Evolutionary conservation across 2,329 filamentous ascomycete genomes (phyloP).

Genomic region (Arthrobotrys entomopaga): DNA sequence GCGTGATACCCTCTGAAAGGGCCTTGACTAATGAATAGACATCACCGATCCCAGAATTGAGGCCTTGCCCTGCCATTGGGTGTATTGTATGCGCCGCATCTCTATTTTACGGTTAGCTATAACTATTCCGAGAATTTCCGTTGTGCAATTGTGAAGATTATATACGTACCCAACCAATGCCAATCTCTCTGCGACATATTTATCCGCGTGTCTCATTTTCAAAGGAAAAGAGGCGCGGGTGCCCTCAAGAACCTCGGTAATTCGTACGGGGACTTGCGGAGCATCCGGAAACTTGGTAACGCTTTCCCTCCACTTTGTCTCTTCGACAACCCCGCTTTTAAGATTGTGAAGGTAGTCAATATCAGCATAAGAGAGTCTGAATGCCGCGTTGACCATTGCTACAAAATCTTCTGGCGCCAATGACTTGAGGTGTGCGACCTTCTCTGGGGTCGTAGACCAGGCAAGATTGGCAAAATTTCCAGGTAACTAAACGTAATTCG

Average conservation of each 20-base stretch:
- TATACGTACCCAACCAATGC: constrained; percentile 80
- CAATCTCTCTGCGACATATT: constrained; percentile 88
- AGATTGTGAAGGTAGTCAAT: constrained; percentile 82
- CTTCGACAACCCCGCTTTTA: constrained; percentile 71
- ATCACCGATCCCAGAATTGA: constrained; percentile 93
- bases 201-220: constrained; percentile 90
- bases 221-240: constrained; percentile 90
- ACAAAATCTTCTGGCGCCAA: constrained; percentile 78
- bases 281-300: constrained; percentile 67
- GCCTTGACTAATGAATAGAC: constrained; percentile 79
- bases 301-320: constrained; percentile 79
- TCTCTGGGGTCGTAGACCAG: constrained; percentile 88
- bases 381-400: constrained; percentile 91
- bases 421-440: constrained; percentile 81
- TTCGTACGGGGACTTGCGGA: constrained; percentile 72
- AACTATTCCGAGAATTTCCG: neutral
- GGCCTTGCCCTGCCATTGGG: constrained; percentile 89
- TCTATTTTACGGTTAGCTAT: constrained; percentile 61
- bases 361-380: constrained; percentile 82
- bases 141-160: neutral
- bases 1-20: constrained; percentile 78
- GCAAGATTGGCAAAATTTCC: constrained; percentile 85
- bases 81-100: constrained; percentile 96
- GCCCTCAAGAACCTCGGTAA: constrained; percentile 77
- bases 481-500: constrained; percentile 67